A percentile compares a stretch with the other conserved stretches of the same genome.
Evolutionary conservation across 1,139 yeast species (phyloP).

Genomic region (Taphrina communis): DNA sequence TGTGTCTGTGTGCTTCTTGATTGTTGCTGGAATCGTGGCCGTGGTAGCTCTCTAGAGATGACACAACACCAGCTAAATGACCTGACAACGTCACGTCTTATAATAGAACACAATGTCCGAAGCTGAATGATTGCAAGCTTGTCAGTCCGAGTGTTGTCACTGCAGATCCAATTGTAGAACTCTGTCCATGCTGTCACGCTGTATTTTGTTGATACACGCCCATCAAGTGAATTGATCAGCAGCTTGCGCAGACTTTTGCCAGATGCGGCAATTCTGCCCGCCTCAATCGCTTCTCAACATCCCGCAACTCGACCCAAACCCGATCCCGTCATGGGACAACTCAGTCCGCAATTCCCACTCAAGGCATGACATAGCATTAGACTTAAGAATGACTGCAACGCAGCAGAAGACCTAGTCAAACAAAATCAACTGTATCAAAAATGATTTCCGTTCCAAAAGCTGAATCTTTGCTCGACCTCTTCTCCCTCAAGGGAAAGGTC

Average conservation of each 20-base stretch:
- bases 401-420: no score
- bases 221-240: not conserved
- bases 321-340: constrained; percentile 9
- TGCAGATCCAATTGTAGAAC: no score
- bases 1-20: not conserved
- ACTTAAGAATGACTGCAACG: not conserved
- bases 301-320: constrained; percentile 2
- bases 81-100: no score
- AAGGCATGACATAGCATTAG: not conserved
- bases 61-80: not conserved
- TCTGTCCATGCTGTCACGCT: no score
- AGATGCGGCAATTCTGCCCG: not conserved
- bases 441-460: constrained; percentile 28
- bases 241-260: no score
- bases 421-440: not conserved
- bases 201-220: no score
- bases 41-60: not conserved
- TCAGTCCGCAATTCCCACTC: not conserved
- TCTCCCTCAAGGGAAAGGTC: constrained; percentile 73
- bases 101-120: no score
- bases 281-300: not conserved
- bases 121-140: no score
- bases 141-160: no score
- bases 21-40: not conserved
- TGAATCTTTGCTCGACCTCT: constrained; percentile 47